A percentile compares a stretch with the other conserved stretches of the same genome.
Conservation (phyloP, 495 filamentous ascomycete genomes). For the Daldinia concentrica region DNA sequence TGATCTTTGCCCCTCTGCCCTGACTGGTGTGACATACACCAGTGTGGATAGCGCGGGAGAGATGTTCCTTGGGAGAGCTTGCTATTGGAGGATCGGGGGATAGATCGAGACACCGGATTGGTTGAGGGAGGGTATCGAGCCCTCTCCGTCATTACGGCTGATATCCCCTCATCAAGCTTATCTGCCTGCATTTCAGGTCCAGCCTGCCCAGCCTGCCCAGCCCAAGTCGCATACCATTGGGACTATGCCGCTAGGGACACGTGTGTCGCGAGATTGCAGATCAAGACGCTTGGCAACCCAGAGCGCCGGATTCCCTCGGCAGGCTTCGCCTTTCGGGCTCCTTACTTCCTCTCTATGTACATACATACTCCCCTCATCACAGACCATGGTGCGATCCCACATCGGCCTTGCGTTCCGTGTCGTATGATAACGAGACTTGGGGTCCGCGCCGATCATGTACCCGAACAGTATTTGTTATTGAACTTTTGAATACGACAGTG, state of each 20-base stretch:
- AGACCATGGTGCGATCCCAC: slow-evolving; percentile 34
- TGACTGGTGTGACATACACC: slow-evolving; percentile 39
- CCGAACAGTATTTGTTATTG: slow-evolving; percentile 27
- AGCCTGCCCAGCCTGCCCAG: slow-evolving; percentile 5
- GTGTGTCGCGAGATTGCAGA: slow-evolving; percentile 45
- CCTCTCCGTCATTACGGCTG: slow-evolving; percentile 33
- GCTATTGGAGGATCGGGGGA: slow-evolving; percentile 35
- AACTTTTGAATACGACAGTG: slow-evolving; percentile 35
- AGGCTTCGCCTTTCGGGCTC: slow-evolving; percentile 33
- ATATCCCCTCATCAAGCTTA: slow-evolving; percentile 37
- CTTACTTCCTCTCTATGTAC: neutral
- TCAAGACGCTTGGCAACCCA: slow-evolving; percentile 41
- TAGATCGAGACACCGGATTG: slow-evolving; percentile 37
- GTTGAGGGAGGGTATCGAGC: slow-evolving; percentile 13
- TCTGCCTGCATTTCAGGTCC: slow-evolving; percentile 35
- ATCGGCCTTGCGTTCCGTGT: slow-evolving; percentile 27
- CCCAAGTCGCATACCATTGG: slow-evolving; percentile 33
- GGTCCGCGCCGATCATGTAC: slow-evolving; percentile 40
- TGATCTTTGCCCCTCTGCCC: slow-evolving; percentile 38
- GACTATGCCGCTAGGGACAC: slow-evolving; percentile 41
- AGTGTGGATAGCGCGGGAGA: slow-evolving; percentile 21
- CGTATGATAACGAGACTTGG: slow-evolving; percentile 36
- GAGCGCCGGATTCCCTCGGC: slow-evolving; percentile 43
- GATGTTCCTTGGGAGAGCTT: slow-evolving; percentile 35
- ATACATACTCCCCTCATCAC: slow-evolving; percentile 8